Conservation (phyloP, 345 rosid genomes). For the Euphorbia tirucalli region DNA sequence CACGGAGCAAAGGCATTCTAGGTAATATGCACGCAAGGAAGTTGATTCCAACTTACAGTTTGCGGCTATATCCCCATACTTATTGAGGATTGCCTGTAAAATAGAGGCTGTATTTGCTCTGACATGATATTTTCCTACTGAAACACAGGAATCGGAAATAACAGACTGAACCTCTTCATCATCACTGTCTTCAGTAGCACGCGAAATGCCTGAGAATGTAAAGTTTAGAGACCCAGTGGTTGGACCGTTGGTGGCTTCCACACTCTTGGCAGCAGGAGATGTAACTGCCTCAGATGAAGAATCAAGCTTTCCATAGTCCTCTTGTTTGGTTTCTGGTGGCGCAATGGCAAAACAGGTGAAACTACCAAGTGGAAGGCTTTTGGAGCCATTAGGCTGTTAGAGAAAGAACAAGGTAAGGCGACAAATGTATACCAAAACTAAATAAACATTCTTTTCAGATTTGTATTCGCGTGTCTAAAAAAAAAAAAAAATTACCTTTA, state of each 20-base stretch:
- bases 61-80: slow-evolving; percentile 80
- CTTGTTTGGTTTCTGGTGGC: slow-evolving; percentile 18
- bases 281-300: slow-evolving; percentile 16
- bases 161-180: slow-evolving; percentile 57
- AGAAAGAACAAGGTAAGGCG: slow-evolving; percentile 3
- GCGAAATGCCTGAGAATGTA: slow-evolving; percentile 40
- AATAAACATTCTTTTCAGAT: not conserved
- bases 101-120: slow-evolving; percentile 46
- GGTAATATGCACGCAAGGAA: slow-evolving; percentile 62
- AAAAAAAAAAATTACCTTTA: slow-evolving; percentile 15
- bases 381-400: slow-evolving; percentile 27
- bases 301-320: slow-evolving; percentile 26
- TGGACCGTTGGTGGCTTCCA: slow-evolving; percentile 17
- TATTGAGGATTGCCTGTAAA: slow-evolving; percentile 53
- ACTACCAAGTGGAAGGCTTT: slow-evolving; percentile 21
- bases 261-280: slow-evolving; percentile 14
- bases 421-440: not conserved
- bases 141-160: slow-evolving; percentile 60
- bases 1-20: slow-evolving; percentile 68
- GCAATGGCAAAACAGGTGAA: slow-evolving; percentile 20
- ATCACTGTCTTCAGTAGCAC: slow-evolving; percentile 38
- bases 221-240: slow-evolving; percentile 30
- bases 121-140: slow-evolving; percentile 73
- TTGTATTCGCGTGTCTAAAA: not conserved
- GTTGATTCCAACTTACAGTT: slow-evolving; percentile 62